These are phyloP conservation scores for Fonticula alba DNA, from an alignment of 78 protist species.

Conservation along the genomic window DNA sequence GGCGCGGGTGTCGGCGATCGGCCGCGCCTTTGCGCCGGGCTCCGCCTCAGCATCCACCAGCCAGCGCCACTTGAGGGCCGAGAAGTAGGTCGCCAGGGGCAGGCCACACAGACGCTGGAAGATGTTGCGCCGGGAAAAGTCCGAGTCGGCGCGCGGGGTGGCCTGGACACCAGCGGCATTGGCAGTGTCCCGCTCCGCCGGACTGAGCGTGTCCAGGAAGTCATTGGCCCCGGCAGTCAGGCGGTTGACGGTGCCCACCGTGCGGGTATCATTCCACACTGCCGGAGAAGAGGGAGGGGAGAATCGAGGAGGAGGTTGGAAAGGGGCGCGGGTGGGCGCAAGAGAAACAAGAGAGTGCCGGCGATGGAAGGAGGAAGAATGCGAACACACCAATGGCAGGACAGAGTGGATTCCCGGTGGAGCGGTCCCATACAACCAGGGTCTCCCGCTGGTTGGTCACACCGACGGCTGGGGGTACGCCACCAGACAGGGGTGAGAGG, in stretches of 20 bases:
- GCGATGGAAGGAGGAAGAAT: neutral
- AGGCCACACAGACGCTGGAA: constrained; percentile 53
- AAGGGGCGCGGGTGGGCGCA: neutral
- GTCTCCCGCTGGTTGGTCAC: constrained; percentile 94
- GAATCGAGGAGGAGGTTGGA: neutral
- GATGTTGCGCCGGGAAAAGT: neutral
- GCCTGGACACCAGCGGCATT: too few species aligned
- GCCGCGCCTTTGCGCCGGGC: neutral
- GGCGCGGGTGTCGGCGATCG: too few species aligned
- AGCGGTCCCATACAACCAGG: constrained; percentile 72
- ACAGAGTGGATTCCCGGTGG: constrained; percentile 68
- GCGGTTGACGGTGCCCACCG: constrained; percentile 8
- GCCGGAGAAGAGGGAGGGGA: neutral
- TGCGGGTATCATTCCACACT: constrained; percentile 56
- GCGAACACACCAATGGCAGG: constrained; percentile 43
- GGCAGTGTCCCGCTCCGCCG: constrained; percentile 8
- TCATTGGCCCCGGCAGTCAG: too few species aligned
- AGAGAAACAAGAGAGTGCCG: neutral
- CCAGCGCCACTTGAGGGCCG: constrained; percentile 61
- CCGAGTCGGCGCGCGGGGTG: neutral
- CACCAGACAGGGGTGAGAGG: neutral
- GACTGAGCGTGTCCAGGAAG: too few species aligned
- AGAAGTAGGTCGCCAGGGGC: constrained; percentile 78
- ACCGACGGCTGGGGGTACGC: constrained; percentile 50
- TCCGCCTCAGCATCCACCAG: constrained; percentile 21